A percentile compares a stretch with the other conserved stretches of the same genome.
Conservation (phyloP, 1,139 yeast species). For the Meyerozyma smithsonii region DNA sequence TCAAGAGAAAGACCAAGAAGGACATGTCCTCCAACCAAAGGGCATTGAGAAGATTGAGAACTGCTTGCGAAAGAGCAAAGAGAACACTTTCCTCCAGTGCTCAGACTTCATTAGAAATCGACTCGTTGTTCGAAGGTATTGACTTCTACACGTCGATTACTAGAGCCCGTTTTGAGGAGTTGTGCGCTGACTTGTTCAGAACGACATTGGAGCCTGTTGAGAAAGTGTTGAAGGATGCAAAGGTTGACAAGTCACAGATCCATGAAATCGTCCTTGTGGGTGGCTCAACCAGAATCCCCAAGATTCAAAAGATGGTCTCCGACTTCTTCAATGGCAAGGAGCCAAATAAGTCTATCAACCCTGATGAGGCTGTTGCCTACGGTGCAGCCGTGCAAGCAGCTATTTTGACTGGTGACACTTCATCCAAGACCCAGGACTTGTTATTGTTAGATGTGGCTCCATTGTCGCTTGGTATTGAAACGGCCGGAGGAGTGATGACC, state of each 20-base stretch:
- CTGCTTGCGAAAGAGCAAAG: slow-evolving; percentile 92
- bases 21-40: slow-evolving; percentile 74
- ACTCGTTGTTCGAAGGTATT: slow-evolving; percentile 74
- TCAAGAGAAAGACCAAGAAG: slow-evolving; percentile 80
- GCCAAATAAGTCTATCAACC: slow-evolving; percentile 81
- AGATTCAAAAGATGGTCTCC: slow-evolving; percentile 80
- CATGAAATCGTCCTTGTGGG: slow-evolving; percentile 87
- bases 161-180: slow-evolving; percentile 89
- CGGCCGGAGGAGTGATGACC: slow-evolving; percentile 18
- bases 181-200: slow-evolving; percentile 81
- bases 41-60: slow-evolving; percentile 83
- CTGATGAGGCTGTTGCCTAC: slow-evolving; percentile 68
- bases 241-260: slow-evolving; percentile 71
- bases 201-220: slow-evolving; percentile 82
- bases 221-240: slow-evolving; percentile 79
- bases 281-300: slow-evolving; percentile 94
- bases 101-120: slow-evolving; percentile 83
- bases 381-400: slow-evolving; percentile 55
- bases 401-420: slow-evolving; percentile 23
- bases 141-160: slow-evolving; percentile 80
- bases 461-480: slow-evolving; percentile 17
- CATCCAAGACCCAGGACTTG: slow-evolving; percentile 21
- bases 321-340: slow-evolving; percentile 89
- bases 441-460: slow-evolving; percentile 17
- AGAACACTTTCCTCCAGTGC: slow-evolving; percentile 83